A percentile compares a stretch with the other conserved stretches of the same genome.
Conservation (phyloP, 257 asterid species). For the Nicotiana sylvestris region DNA sequence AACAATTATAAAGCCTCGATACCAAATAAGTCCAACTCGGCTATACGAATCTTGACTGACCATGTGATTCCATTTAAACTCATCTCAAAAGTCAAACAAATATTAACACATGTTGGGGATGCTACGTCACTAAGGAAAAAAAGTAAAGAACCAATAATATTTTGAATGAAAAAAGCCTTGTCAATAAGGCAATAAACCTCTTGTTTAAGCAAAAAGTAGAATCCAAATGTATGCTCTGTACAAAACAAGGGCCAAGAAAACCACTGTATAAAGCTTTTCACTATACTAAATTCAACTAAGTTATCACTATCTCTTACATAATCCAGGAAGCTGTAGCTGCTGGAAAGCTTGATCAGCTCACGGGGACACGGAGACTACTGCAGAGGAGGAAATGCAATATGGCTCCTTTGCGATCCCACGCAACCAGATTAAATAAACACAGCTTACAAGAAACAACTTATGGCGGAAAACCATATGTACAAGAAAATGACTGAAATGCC, state of each 20-base stretch:
- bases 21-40: too few species aligned
- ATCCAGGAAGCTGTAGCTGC: slow-evolving; percentile 15
- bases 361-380: slow-evolving; percentile 18
- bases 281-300: neutral
- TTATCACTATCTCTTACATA: slow-evolving; percentile 10
- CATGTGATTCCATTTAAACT: neutral
- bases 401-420: slow-evolving; percentile 25
- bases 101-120: neutral
- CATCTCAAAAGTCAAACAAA: neutral
- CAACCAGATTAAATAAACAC: slow-evolving; percentile 27
- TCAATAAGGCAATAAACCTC: neutral
- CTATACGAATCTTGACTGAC: neutral
- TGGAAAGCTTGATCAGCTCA: slow-evolving; percentile 17
- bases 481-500: slow-evolving; percentile 32
- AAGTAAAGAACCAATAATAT: neutral
- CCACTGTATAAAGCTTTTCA: slow-evolving; percentile 5
- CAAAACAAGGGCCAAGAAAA: slow-evolving; percentile 1
- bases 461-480: slow-evolving; percentile 48
- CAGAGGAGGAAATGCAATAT: slow-evolving; percentile 18
- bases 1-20: neutral
- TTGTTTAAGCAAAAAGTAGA: slow-evolving; percentile 4
- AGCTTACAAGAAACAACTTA: slow-evolving; percentile 33
- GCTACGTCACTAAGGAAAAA: neutral
- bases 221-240: slow-evolving; percentile 11
- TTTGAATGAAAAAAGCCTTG: neutral